A percentile compares a stretch with the other conserved stretches of the same genome.
Conservation (phyloP, 2,329 filamentous ascomycete species). For the Daldinia sp. region DNA sequence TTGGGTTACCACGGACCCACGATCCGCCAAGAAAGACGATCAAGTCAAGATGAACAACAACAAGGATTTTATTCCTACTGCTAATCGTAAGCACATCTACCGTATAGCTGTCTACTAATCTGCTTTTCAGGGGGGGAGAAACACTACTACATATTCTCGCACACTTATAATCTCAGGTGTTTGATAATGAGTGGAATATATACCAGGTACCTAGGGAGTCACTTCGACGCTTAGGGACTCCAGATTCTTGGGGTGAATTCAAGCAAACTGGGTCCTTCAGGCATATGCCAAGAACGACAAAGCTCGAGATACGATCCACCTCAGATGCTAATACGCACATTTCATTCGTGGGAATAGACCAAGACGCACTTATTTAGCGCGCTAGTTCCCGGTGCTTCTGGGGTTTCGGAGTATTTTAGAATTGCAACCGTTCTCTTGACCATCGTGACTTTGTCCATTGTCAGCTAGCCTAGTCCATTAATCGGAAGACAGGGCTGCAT, state of each 20-base stretch:
- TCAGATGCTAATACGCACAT: background rate
- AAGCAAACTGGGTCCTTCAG: slow-evolving; percentile 12
- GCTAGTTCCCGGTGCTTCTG: slow-evolving; percentile 31
- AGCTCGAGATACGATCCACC: slow-evolving; percentile 6
- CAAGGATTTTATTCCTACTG: slow-evolving; percentile 22
- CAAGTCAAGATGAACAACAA: slow-evolving; percentile 36
- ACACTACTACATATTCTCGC: background rate
- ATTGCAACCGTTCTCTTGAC: slow-evolving; percentile 34
- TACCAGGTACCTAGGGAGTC: background rate
- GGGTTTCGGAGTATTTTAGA: slow-evolving; percentile 41
- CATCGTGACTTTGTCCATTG: slow-evolving; percentile 31
- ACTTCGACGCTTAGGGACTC: slow-evolving; percentile 4
- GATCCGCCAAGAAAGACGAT: slow-evolving; percentile 37
- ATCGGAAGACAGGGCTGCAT: slow-evolving; percentile 31
- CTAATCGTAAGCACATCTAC: slow-evolving; percentile 28
- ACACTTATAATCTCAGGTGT: background rate
- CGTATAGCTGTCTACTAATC: background rate
- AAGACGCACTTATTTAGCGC: slow-evolving; percentile 31
- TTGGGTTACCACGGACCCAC: slow-evolving; percentile 26
- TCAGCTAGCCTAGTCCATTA: slow-evolving; percentile 21
- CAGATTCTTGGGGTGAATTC: background rate
- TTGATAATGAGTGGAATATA: background rate
- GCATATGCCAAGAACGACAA: slow-evolving; percentile 20
- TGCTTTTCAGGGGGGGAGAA: background rate
- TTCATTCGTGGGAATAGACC: slow-evolving; percentile 26